Evolutionary conservation across 2,329 filamentous ascomycete genomes (phyloP), one percentile per base, ranked within the genome.

Genomic region (Fusarium xylarioides): DNA sequence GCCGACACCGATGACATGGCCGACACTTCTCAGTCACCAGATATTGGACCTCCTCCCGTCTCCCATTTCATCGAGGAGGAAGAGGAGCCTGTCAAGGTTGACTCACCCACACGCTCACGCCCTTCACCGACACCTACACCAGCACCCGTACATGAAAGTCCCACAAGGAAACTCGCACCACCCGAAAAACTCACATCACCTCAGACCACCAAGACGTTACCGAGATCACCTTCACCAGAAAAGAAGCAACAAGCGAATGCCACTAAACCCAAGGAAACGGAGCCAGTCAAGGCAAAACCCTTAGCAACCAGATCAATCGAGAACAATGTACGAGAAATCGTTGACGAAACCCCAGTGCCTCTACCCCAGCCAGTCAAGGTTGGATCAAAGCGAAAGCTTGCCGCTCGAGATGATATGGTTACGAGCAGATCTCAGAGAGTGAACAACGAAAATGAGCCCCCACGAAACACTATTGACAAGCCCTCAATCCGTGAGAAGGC

Each of bases 11-110:
- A 80, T 49, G 82, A 85, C 55, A 84, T 85, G 38, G 85, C 85
- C 42, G 83, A 85, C 63, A 84, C 84, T 38, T 86, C 85, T 49
- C 89, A 91, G 44, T 93, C 92, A 6, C 91, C 92, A 11, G 91
- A 94, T 63, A 86, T 94, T 49, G 92, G 91, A 1, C 88, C 90
- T 8, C 89, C 90, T 10, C 88, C 89, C 2, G 83, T 89, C 49
- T 90, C 88, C 14, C 85, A 87, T 63, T 89, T 87, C 70, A 85
- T 90, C n/a, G 86, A 90, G 40, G 85, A 87, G 55, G 84, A 87
- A 58, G 87, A 90, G 54, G 87, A 90, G 55, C 85, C 85, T 2
- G 82, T 87, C 37, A 88, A 89, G 73, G 80, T 86, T 63, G 86
- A 89, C 71, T 85, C 89, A 10, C 85, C 87, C 4, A 80, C 72